A percentile compares a stretch with the other conserved stretches of the same genome.
phyloP scores from a whole-genome alignment of 176 grass and related monocot species.

The Neostapfia colusana region DNA sequence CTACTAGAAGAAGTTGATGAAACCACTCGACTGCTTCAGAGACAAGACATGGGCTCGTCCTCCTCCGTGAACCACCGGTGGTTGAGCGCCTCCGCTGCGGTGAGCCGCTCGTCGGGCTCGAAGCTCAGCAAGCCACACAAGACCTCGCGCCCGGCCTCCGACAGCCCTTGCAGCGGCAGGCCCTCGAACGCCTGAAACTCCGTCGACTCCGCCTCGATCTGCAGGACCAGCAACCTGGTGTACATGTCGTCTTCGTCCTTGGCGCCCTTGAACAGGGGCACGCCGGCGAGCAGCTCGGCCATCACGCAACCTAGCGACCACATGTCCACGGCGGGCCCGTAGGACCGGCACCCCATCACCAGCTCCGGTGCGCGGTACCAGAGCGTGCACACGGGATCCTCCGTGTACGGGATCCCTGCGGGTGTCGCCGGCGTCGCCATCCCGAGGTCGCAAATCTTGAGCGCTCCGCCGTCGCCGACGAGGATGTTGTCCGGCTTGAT shows the following conservation, averaged over 20 bases:
- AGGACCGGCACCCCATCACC: not conserved
- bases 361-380: slow-evolving; percentile 24
- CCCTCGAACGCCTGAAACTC: not conserved
- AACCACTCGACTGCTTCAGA: not conserved
- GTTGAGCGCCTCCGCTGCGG: not conserved
- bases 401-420: not conserved
- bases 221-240: not conserved
- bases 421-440: not conserved
- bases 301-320: slow-evolving; percentile 11
- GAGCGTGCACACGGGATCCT: not conserved
- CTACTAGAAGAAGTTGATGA: not conserved
- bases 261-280: slow-evolving; percentile 20
- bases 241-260: slow-evolving; percentile 7
- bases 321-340: slow-evolving; percentile 17
- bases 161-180: not conserved
- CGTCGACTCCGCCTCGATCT: not conserved
- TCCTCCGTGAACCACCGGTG: slow-evolving; percentile 23
- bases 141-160: slow-evolving; percentile 25
- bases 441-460: slow-evolving; percentile 54
- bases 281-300: slow-evolving; percentile 11
- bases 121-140: slow-evolving; percentile 42
- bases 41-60: not conserved
- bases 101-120: slow-evolving; percentile 10
- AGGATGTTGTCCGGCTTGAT: slow-evolving; percentile 31
- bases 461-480: not conserved